Evolutionary conservation across 768 basidiomycete species (phyloP).

Genomic region (Mycena metata): DNA sequence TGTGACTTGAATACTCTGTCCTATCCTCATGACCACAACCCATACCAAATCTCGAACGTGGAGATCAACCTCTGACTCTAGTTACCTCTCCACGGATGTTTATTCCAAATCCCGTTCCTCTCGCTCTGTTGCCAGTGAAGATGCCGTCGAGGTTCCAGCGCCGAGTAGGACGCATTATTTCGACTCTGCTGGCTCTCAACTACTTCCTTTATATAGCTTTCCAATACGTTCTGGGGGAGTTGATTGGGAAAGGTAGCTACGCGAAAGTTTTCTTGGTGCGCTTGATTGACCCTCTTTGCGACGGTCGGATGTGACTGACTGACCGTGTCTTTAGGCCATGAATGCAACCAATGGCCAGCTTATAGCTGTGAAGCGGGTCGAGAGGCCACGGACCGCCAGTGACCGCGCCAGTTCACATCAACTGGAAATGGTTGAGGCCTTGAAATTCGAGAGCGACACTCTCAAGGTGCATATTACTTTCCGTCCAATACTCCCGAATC

Average conservation of each 20-base stretch:
- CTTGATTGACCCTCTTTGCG: too few relatives aligned
- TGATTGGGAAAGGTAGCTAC: slow-evolving; percentile 95
- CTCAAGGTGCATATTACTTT: slow-evolving; percentile 15
- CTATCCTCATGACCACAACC: slow-evolving; percentile 24
- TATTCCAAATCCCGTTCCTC: slow-evolving; percentile 3
- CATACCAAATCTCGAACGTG: slow-evolving; percentile 18
- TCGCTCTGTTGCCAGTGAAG: slow-evolving; percentile 4
- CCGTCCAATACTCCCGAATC: background rate
- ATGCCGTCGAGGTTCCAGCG: background rate
- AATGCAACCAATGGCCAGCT: slow-evolving; percentile 93
- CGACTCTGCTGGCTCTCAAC: background rate
- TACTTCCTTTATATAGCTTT: slow-evolving; percentile 60
- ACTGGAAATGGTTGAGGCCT: slow-evolving; percentile 78
- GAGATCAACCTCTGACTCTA: slow-evolving; percentile 9
- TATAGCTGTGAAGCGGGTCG: slow-evolving; percentile 97
- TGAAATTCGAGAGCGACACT: slow-evolving; percentile 89
- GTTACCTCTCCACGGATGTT: background rate
- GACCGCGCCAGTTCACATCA: slow-evolving; percentile 78
- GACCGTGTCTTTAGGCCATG: slow-evolving; percentile 59
- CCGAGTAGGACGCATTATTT: too few relatives aligned
- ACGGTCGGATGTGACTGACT: too few relatives aligned
- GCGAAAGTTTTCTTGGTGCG: slow-evolving; percentile 83
- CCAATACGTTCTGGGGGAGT: slow-evolving; percentile 93
- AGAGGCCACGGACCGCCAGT: slow-evolving; percentile 80
- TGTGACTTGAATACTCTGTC: background rate